Conservation (phyloP, 305 asterid genomes). For the Plantago coronopus region DNA sequence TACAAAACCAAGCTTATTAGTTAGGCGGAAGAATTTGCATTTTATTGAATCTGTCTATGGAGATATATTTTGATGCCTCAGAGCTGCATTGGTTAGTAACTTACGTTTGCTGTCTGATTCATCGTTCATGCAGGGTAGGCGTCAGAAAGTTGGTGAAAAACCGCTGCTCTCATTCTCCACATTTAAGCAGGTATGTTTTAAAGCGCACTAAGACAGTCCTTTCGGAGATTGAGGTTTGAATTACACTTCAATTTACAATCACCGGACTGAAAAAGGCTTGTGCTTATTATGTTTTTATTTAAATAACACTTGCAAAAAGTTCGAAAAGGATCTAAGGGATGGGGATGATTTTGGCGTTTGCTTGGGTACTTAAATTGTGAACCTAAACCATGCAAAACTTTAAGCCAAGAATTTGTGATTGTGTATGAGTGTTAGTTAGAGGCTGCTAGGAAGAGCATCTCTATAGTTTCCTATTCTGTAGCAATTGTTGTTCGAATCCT, state of each 20-base stretch:
- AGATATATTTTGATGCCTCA: conserved; percentile 9
- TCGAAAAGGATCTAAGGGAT: too few species aligned
- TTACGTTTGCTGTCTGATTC: conserved; percentile 9
- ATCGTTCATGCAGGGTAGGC: conserved; percentile 60
- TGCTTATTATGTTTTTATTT: background rate
- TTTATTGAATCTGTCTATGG: conserved; percentile 4
- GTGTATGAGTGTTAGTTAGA: too few species aligned
- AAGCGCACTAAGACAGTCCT: conserved; percentile 14
- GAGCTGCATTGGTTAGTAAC: conserved; percentile 20
- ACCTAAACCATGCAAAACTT: too few species aligned
- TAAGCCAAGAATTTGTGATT: too few species aligned
- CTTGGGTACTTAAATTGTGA: too few species aligned
- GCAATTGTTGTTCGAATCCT: too few species aligned
- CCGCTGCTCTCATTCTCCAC: conserved; percentile 78
- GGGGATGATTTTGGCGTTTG: too few species aligned
- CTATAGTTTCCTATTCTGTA: too few species aligned
- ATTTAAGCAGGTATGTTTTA: conserved; percentile 64
- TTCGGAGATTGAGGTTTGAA: conserved; percentile 17
- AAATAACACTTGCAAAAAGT: too few species aligned
- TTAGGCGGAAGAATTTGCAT: background rate
- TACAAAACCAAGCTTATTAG: background rate
- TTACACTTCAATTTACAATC: conserved; percentile 18
- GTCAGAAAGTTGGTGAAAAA: conserved; percentile 89
- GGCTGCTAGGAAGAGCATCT: too few species aligned
- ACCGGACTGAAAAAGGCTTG: background rate